These are phyloP conservation scores for Sporothrix humicola DNA, from an alignment of 2,329 filamentous ascomycete genomes.

Conservation along the genomic window DNA sequence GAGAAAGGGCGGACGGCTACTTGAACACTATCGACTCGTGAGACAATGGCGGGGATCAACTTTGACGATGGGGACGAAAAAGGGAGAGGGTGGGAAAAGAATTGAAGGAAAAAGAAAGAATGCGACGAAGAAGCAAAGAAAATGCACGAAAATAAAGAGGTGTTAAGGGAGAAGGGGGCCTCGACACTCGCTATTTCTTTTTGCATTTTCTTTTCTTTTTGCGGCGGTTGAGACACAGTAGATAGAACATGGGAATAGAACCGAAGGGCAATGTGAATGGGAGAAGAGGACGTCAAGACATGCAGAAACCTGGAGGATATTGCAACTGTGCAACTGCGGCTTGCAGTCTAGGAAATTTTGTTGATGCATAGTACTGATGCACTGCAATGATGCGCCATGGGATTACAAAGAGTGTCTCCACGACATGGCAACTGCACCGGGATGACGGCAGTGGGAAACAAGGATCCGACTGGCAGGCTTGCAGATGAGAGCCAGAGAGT, in stretches of 20 bases:
- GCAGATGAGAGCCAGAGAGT: not conserved
- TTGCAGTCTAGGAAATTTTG: not conserved
- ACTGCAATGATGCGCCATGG: not conserved
- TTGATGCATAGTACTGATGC: too few species aligned
- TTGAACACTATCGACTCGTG: not conserved
- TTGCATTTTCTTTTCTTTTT: not conserved
- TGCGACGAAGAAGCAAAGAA: not conserved
- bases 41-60: not conserved
- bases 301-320: too few species aligned
- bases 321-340: too few species aligned
- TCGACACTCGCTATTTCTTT: not conserved
- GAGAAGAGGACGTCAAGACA: too few species aligned
- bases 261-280: too few species aligned
- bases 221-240: not conserved
- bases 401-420: not conserved
- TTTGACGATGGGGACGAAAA: not conserved
- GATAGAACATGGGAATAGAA: not conserved
- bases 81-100: not conserved
- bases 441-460: not conserved
- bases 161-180: not conserved
- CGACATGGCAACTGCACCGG: conserved; percentile 3
- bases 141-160: not conserved
- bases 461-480: not conserved
- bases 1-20: not conserved
- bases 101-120: not conserved